These are phyloP conservation scores for Volvariella surrecta DNA, from an alignment of 1,284 basidiomycete genomes.

Conservation along the genomic window DNA sequence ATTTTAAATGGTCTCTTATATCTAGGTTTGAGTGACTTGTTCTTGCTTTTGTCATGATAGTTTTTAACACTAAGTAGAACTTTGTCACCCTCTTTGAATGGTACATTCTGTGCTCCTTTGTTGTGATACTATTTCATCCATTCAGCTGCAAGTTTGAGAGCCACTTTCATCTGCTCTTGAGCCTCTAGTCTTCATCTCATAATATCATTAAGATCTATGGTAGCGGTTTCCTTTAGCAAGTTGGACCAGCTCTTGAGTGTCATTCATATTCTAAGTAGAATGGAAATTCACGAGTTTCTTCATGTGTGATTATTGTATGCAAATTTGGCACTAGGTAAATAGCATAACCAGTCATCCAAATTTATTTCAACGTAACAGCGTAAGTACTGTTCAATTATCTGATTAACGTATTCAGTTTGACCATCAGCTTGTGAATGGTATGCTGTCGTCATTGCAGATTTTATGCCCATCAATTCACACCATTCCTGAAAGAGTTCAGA, in stretches of 20 bases:
- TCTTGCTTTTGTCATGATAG: constrained; percentile 9
- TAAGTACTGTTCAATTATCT: constrained; percentile 25
- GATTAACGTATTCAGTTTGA: constrained; percentile 27
- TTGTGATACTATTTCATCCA: background rate
- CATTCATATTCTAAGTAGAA: constrained; percentile 4
- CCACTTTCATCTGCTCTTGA: background rate
- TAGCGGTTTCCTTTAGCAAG: background rate
- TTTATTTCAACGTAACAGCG: constrained; percentile 17
- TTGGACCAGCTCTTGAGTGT: background rate
- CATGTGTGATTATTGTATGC: constrained; percentile 20
- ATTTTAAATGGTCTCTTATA: constrained; percentile 14
- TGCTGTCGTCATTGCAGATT: background rate
- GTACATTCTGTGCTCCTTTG: constrained; percentile 1
- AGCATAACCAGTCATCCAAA: constrained; percentile 29
- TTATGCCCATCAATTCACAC: background rate
- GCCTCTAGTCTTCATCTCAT: background rate
- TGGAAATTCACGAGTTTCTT: constrained; percentile 17
- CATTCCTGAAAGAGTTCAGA: background rate
- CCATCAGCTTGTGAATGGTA: constrained; percentile 2
- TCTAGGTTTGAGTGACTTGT: constrained; percentile 11
- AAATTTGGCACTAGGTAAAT: constrained; percentile 23
- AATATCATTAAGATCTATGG: background rate
- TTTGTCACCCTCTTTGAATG: constrained; percentile 7
- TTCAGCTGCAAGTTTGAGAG: background rate
- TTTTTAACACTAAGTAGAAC: constrained; percentile 11